Conservation (phyloP, 352 stramenopile genomes). For the Achlya hypogyna region DNA sequence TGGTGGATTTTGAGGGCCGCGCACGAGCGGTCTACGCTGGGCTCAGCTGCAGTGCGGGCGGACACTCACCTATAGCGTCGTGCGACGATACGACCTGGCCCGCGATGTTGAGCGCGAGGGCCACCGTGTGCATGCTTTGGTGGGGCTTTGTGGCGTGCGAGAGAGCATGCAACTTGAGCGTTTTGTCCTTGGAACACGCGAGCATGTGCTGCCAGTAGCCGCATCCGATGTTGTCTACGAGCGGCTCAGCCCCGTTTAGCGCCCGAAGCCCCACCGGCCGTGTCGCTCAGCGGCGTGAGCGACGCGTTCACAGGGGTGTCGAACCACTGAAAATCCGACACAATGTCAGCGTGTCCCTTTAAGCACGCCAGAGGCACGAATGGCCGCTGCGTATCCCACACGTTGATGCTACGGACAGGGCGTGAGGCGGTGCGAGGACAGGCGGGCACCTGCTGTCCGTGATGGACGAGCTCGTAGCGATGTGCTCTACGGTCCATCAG, state of each 20-base stretch:
- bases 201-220: conserved; percentile 85
- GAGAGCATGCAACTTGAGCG: conserved; percentile 77
- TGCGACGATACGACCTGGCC: conserved; percentile 77
- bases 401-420: conserved; percentile 48
- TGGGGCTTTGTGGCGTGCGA: conserved; percentile 76
- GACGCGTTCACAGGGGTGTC: conserved; percentile 45
- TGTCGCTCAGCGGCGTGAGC: background rate
- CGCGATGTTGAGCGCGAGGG: conserved; percentile 68
- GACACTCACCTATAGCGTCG: conserved; percentile 64
- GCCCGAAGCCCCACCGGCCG: too few species aligned
- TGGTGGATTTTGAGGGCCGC: conserved; percentile 74
- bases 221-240: conserved; percentile 58
- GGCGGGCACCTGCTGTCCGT: conserved; percentile 48
- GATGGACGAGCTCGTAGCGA: conserved; percentile 73
- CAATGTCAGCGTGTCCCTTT: conserved; percentile 76
- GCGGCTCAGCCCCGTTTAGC: too few species aligned
- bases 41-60: background rate
- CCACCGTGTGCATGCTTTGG: conserved; percentile 58
- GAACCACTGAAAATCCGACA: conserved; percentile 77
- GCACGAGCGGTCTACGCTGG: conserved; percentile 57
- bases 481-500: conserved; percentile 38
- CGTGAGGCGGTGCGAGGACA: background rate
- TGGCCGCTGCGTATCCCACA: conserved; percentile 77
- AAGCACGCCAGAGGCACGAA: conserved; percentile 80
- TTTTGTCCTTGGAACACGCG: conserved; percentile 80